Conservation (phyloP, 2,329 filamentous ascomycete species). For the Leptoxyphium fumago region DNA sequence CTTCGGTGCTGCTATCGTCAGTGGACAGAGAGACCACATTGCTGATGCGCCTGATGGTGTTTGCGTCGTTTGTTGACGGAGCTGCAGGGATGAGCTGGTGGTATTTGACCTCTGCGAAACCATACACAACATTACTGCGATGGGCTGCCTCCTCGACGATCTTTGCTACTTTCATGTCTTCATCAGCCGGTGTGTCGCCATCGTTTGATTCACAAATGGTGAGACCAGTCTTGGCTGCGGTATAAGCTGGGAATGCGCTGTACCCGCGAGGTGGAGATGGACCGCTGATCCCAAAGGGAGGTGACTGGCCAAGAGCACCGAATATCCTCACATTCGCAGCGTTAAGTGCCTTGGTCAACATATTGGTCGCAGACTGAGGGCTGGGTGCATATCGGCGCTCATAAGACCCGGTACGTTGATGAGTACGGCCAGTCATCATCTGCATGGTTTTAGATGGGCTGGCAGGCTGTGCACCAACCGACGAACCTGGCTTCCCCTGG, state of each 20-base stretch:
- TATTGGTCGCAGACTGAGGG: conserved; percentile 68
- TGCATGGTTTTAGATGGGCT: conserved; percentile 61
- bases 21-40: conserved; percentile 14
- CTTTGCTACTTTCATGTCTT: conserved; percentile 65
- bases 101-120: conserved; percentile 96
- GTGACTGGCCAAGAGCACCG: conserved; percentile 50
- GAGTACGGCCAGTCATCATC: conserved; percentile 53
- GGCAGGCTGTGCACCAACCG: conserved; percentile 50
- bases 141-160: conserved; percentile 85
- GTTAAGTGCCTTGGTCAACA: conserved; percentile 87
- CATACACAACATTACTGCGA: conserved; percentile 88
- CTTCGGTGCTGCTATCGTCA: conserved; percentile 35
- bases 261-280: conserved; percentile 62
- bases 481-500: conserved; percentile 54
- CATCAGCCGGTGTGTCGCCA: conserved; percentile 50
- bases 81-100: conserved; percentile 86
- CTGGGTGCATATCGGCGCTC: conserved; percentile 62
- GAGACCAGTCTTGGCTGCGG: conserved; percentile 55
- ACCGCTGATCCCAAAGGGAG: conserved; percentile 41
- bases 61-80: conserved; percentile 58
- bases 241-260: conserved; percentile 73
- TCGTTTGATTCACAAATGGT: conserved; percentile 44
- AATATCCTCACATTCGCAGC: conserved; percentile 71
- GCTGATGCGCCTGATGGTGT: conserved; percentile 44
- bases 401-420: conserved; percentile 66